Percentiles rank a stretch among this genome's conserved stretches.
phyloP scores from a whole-genome alignment of 176 grass and related monocot genomes.

The Echinochloa phyllopogon region DNA sequence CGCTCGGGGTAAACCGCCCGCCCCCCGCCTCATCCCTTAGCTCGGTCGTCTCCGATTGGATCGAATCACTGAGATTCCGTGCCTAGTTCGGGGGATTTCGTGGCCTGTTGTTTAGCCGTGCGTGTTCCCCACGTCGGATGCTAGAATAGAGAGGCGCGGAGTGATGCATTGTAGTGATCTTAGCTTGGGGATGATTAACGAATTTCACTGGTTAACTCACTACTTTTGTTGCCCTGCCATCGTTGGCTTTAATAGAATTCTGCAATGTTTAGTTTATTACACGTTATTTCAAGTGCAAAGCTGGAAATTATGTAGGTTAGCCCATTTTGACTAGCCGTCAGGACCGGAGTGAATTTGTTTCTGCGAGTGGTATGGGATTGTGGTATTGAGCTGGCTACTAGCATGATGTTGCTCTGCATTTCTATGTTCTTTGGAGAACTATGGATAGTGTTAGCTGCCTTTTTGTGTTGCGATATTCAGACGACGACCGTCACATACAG shows the following conservation, averaged over 20 bases:
- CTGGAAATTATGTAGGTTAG: neutral
- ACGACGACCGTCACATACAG: neutral
- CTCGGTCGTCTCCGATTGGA: constrained; percentile 20
- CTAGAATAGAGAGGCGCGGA: neutral
- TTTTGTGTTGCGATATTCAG: neutral
- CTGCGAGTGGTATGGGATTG: neutral
- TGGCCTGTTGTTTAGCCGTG: neutral
- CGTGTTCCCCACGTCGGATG: neutral
- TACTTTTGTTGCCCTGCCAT: neutral
- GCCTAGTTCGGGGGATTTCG: neutral
- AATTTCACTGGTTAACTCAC: neutral
- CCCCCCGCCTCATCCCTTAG: neutral
- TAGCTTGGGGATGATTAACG: neutral
- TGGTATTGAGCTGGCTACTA: neutral
- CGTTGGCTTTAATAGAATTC: neutral
- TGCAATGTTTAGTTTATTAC: neutral
- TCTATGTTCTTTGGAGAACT: neutral
- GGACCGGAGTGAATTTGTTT: neutral
- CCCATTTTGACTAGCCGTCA: neutral
- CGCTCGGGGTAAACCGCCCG: constrained; percentile 64
- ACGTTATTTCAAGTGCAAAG: neutral
- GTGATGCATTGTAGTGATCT: constrained; percentile 5
- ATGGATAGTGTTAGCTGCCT: neutral
- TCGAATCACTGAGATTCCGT: constrained; percentile 4
- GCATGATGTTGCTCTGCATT: neutral